These are phyloP conservation scores for Chrysoporthe deuterocubensis DNA, from an alignment of 2,329 filamentous ascomycete species.

Conservation along the genomic window DNA sequence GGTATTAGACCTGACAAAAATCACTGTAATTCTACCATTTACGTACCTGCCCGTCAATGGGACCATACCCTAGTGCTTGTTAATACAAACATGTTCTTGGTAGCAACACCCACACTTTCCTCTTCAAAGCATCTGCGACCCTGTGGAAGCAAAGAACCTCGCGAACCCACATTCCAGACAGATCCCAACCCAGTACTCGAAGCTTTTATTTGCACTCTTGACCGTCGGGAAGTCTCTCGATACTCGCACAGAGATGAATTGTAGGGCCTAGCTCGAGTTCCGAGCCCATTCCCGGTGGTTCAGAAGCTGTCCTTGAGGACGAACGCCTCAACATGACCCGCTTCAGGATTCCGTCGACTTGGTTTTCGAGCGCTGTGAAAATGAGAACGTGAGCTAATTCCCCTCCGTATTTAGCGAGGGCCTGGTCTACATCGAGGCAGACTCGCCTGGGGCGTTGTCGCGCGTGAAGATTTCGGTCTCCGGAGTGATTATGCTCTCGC, in stretches of 20 bases:
- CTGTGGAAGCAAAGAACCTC: background rate
- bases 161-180: background rate
- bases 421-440: too few species aligned
- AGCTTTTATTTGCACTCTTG: background rate
- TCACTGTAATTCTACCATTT: background rate
- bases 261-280: background rate
- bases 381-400: too few species aligned
- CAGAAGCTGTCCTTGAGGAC: background rate
- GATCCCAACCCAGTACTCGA: background rate
- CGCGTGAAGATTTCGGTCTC: background rate
- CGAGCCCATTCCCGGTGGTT: background rate
- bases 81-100: too few species aligned
- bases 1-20: background rate
- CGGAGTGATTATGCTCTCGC: background rate
- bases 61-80: too few species aligned
- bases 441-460: background rate
- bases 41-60: too few species aligned
- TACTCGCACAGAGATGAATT: background rate
- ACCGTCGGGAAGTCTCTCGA: background rate
- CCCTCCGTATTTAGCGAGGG: too few species aligned
- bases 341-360: too few species aligned
- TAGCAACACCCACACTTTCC: background rate
- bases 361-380: too few species aligned
- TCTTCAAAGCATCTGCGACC: background rate
- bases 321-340: too few species aligned